Conservation (phyloP, 2,329 filamentous ascomycete genomes). For the Blastomyces percursus region DNA sequence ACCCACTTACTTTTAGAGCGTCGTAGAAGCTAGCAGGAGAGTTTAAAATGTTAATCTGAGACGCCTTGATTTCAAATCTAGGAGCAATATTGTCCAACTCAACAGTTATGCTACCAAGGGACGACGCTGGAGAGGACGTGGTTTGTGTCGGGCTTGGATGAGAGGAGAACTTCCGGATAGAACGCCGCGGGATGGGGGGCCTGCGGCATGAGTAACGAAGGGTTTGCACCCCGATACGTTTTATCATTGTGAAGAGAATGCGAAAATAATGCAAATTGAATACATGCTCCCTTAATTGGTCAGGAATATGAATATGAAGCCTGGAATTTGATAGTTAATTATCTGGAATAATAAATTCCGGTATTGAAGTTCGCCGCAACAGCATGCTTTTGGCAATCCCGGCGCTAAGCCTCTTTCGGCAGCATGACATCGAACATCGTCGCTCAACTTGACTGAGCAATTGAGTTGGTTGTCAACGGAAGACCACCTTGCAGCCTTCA, state of each 20-base stretch:
- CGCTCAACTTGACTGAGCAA: background rate
- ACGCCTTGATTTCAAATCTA: slow-evolving; percentile 74
- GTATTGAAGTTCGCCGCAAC: no score
- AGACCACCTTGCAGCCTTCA: slow-evolving; percentile 23
- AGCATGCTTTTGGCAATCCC: no score
- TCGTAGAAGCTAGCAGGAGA: slow-evolving; percentile 85
- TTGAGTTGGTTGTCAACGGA: background rate
- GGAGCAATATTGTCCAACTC: slow-evolving; percentile 85
- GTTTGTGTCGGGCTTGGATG: slow-evolving; percentile 17
- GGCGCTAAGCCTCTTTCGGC: slow-evolving; percentile 14
- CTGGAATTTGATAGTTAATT: background rate
- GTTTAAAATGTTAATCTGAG: slow-evolving; percentile 66
- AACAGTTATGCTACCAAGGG: slow-evolving; percentile 49
- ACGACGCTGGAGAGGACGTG: slow-evolving; percentile 27
- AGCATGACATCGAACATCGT: background rate
- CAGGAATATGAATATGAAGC: background rate
- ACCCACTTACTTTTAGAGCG: slow-evolving; percentile 61
- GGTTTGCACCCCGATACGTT: slow-evolving; percentile 29
- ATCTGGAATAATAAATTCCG: background rate
- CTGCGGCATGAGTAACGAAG: slow-evolving; percentile 26
- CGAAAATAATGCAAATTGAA: background rate
- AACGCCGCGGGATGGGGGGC: slow-evolving; percentile 24
- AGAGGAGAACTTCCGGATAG: slow-evolving; percentile 30
- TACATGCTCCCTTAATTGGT: background rate
- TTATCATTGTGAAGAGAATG: slow-evolving; percentile 24